Conservation (phyloP, 129 eudicot genomes). For the Ambrosia trifida region DNA sequence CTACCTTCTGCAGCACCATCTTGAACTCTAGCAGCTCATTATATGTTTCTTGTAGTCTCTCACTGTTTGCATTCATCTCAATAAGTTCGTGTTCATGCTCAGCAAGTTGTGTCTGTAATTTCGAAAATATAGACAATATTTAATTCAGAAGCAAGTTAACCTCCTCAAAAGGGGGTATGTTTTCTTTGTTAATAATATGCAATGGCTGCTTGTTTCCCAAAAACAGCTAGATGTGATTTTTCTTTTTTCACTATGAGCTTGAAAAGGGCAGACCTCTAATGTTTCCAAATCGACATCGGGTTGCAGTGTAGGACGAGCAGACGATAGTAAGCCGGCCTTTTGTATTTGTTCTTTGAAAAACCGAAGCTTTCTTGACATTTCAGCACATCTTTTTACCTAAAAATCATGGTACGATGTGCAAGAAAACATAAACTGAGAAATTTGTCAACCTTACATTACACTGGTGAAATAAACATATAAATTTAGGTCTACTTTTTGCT, state of each 20-base stretch:
- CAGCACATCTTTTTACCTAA: constrained; percentile 97
- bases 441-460: constrained; percentile 9
- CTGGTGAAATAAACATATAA: constrained; percentile 13
- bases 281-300: constrained; percentile 83
- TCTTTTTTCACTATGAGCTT: neutral
- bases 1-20: constrained; percentile 92
- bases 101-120: constrained; percentile 67
- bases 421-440: constrained; percentile 20
- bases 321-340: constrained; percentile 66
- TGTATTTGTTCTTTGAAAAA: constrained; percentile 91
- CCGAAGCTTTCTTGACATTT: constrained; percentile 93
- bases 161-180: constrained; percentile 9
- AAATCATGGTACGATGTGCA: constrained; percentile 22
- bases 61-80: constrained; percentile 90
- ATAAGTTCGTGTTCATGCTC: constrained; percentile 90
- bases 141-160: constrained; percentile 23
- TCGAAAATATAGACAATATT: constrained; percentile 3
- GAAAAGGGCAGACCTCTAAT: constrained; percentile 63
- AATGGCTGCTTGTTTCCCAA: neutral
- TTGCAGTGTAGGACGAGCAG: constrained; percentile 62
- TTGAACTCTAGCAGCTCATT: constrained; percentile 92
- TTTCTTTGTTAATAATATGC: constrained; percentile 10
- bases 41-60: constrained; percentile 71
- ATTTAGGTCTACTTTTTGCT: constrained; percentile 6
- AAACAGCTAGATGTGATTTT: constrained; percentile 7